phyloP scores from a whole-genome alignment of 2,329 filamentous ascomycete species.

The Drechslera avenae region DNA sequence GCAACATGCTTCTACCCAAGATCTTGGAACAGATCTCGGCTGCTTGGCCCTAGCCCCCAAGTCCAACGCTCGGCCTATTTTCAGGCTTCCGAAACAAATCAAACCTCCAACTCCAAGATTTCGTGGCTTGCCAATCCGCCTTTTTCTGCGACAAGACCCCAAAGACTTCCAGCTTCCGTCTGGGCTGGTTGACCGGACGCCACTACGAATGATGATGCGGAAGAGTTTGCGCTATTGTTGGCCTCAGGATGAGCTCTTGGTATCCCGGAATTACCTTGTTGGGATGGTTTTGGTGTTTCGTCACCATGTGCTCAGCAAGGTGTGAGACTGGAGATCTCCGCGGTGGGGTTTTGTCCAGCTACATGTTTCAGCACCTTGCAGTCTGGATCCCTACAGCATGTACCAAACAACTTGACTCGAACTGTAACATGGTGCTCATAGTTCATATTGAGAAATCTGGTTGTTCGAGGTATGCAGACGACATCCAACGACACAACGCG shows the following conservation, averaged over 20 bases:
- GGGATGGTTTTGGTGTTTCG: not conserved
- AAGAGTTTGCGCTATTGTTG: no score
- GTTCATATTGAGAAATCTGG: no score
- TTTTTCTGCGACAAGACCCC: slow-evolving; percentile 25
- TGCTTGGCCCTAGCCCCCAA: slow-evolving; percentile 27
- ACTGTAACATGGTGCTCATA: not conserved
- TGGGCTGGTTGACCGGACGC: slow-evolving; percentile 18
- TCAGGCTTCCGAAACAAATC: slow-evolving; percentile 11
- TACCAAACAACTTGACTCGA: not conserved
- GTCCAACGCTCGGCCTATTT: slow-evolving; percentile 14
- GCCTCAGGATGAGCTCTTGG: slow-evolving; percentile 10
- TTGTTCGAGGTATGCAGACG: no score
- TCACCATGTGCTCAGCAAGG: no score
- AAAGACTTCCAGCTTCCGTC: slow-evolving; percentile 13
- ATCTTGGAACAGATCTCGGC: slow-evolving; percentile 26
- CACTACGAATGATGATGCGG: slow-evolving; percentile 12
- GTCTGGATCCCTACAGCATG: no score
- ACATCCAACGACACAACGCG: not conserved
- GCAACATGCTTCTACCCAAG: slow-evolving; percentile 17
- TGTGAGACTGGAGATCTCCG: no score
- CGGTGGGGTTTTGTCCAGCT: no score
- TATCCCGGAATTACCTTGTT: slow-evolving; percentile 13
- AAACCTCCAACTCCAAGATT: slow-evolving; percentile 23
- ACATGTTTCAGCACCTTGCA: no score
- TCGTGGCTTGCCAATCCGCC: slow-evolving; percentile 34